Base-by-base conservation (phyloP, 495 filamentous ascomycete genomes). In the Tuber brumale region DNA sequence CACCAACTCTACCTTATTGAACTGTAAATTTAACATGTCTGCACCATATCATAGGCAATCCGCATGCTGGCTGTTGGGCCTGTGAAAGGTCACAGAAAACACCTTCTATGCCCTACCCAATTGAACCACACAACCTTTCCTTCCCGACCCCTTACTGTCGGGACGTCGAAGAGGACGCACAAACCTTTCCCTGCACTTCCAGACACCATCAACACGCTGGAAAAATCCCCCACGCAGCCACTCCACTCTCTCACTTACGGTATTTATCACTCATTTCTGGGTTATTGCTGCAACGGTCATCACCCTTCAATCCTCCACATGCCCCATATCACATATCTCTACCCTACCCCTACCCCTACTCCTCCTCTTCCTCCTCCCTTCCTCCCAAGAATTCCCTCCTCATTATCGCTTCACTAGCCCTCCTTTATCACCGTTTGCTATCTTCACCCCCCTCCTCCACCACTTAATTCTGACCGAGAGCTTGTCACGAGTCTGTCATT, bases 371-470 rank as follows among this genome's bases (percentile, higher is more conserved):
- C 74, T 75, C 70, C 43, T 74, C 73, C 77, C 76, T 73, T 73
- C 78, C 69, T 39, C 35, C 46, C 61, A 57, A 21, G 71, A 27
- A 42, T 72, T 61, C 76, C 72, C 27, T 66, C 27, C 57, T 19
- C 57, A 66, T 35, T 19, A 35, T 6, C 14, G 1, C 57, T 35
- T 31, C 57, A 72, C 72, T 72, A 27, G 72, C 76, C 35, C 77
- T 72, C 76, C 70, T 72, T 78, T 79, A 75, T 79, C 73, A 51
- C 78, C 70, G 70, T 74, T 71, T 73, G 70, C 69, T 41, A 66
- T 37, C 72, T 44, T 41, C 75, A 27, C 48, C 75, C 51, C 73
- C 72, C 44, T 14, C 27, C 4, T 66, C 57, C n/a, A 10, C 27
- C 27, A 66, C 57, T 66, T 31, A 31, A 66, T 18, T 27, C 14